phyloP scores from a whole-genome alignment of 345 rosid species.

The Euclidium syriacum region DNA sequence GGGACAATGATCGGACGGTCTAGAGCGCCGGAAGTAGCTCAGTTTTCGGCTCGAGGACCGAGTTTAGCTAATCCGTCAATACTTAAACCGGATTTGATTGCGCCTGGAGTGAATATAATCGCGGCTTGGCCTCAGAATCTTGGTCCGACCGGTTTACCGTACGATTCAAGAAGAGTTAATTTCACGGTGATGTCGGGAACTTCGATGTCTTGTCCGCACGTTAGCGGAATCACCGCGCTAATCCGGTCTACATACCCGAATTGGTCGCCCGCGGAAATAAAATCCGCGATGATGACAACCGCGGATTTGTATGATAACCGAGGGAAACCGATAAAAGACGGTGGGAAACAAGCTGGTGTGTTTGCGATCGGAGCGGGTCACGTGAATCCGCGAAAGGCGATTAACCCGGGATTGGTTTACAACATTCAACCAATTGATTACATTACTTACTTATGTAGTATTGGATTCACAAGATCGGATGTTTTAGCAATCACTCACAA shows the following conservation, averaged over 20 bases:
- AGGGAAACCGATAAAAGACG: conserved; percentile 71
- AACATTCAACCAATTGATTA: conserved; percentile 68
- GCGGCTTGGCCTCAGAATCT: conserved; percentile 99
- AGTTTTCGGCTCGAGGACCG: conserved; percentile 91
- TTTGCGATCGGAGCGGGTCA: conserved; percentile 89
- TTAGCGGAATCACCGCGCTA: conserved; percentile 73
- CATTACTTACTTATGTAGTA: conserved; percentile 69
- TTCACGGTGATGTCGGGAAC: conserved; percentile 96
- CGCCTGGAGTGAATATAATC: conserved; percentile 90
- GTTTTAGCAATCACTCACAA: conserved; percentile 66
- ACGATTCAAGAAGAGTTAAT: conserved; percentile 78
- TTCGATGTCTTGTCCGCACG: conserved; percentile 98
- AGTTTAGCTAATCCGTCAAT: conserved; percentile 63
- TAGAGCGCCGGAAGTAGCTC: conserved; percentile 79
- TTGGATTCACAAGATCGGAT: conserved; percentile 60
- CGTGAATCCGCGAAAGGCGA: conserved; percentile 70
- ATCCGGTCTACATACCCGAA: conserved; percentile 61
- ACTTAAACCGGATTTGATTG: conserved; percentile 85
- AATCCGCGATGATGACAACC: conserved; percentile 90
- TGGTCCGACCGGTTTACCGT: conserved; percentile 75
- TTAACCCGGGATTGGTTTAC: conserved; percentile 76
- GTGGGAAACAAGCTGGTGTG: conserved; percentile 47
- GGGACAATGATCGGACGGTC: conserved; percentile 67
- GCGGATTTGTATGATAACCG: conserved; percentile 59
- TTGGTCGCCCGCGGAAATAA: conserved; percentile 88